phyloP scores from a whole-genome alignment of 176 grass and related monocot species.

The Themeda triandra region DNA sequence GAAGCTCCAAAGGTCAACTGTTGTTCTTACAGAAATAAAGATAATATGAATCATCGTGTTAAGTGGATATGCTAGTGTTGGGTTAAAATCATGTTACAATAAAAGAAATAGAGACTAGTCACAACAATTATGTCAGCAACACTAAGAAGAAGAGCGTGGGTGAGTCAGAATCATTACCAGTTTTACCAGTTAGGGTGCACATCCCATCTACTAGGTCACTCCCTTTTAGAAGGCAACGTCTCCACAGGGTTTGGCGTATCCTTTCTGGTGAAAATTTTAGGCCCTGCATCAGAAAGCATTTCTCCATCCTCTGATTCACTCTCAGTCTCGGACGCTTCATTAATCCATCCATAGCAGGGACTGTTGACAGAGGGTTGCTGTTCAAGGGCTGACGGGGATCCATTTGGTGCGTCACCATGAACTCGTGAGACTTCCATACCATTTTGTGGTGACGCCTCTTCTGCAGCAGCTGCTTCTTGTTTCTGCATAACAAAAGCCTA shows the following conservation, averaged over 20 bases:
- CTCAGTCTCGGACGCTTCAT: not conserved
- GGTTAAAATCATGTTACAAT: not conserved
- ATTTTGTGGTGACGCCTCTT: not conserved
- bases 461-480: not conserved
- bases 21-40: not conserved
- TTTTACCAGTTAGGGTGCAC: not conserved
- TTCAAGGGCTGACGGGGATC: not conserved
- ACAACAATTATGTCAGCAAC: not conserved
- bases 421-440: not conserved
- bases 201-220: conserved; percentile 16
- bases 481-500: not conserved
- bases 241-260: not conserved
- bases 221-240: conserved; percentile 7
- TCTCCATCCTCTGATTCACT: conserved; percentile 11
- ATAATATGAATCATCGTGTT: not conserved
- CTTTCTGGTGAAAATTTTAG: not conserved
- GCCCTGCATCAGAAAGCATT: not conserved
- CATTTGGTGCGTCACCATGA: not conserved
- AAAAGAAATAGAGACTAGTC: not conserved
- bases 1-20: not conserved
- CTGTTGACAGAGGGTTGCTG: not conserved
- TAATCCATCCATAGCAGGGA: conserved; percentile 22
- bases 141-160: not conserved
- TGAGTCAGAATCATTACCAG: not conserved
- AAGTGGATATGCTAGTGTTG: not conserved